Evolutionary conservation across 164 flowering plant species (phyloP), one percentile per base, ranked within the genome.

Genomic region (Liriodendron chinense): DNA sequence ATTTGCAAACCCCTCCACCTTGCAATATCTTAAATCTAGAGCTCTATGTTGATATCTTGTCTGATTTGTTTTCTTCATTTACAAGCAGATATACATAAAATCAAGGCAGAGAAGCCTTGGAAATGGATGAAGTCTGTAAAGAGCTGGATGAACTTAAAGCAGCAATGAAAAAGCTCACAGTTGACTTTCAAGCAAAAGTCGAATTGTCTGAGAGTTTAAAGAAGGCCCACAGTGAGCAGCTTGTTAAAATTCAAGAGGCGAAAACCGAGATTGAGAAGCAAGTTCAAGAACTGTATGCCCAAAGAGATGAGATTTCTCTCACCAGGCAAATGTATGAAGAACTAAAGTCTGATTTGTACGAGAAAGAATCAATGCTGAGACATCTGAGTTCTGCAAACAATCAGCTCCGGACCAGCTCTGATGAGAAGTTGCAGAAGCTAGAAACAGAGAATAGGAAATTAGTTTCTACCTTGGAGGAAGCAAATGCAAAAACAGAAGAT

Each of bases 71-170:
- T 28, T 13, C 23, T 12, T 20, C 70, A 8, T 12, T 43, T 20
- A 18, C 28, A 62, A n/a, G 28, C 56, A 43, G 28, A 6, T 10
- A 26, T n/a, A 16, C 25, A 28, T 64, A 13, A 13, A 22, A 21
- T 62, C 68, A 62, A 50, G 21, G 3, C 28, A 25, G 2, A n/a
- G 75, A 72, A 56, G 24, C 48, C 9, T 12, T n/a, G 43, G 49
- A 50, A 34, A 87, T 89, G 92, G 94, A 88, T 5, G 79, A 61
- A 73, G 75, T 88, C 3, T 80, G 71, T 65, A 88, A 84, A 86
- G 94, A 91, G 80, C 83, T 92, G 14, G 94, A 89, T 75, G 93
- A 89, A 71, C 80, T 83, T 25, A 91, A 88, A 83, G 83, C 82
- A 50, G 91, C 84, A 76, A 81, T 84, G 81, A 89, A 85, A 77